phyloP scores from a whole-genome alignment of 768 basidiomycete genomes.

The Podaxis sp. region DNA sequence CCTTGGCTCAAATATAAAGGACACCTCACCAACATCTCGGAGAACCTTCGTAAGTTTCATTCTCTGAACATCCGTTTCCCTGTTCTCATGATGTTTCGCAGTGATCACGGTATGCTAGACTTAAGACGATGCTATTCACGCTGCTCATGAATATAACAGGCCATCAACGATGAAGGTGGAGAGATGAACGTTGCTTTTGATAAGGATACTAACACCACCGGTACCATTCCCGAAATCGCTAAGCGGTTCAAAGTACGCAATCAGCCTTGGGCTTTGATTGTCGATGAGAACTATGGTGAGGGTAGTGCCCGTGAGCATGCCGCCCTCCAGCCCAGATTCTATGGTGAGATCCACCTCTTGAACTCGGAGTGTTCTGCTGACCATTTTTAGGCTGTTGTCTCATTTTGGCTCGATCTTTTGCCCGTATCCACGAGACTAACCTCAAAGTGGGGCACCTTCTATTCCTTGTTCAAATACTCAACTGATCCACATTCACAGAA shows the following conservation, averaged over 20 bases:
- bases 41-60: slow-evolving; percentile 77
- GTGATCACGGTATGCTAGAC: slow-evolving; percentile 74
- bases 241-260: slow-evolving; percentile 81
- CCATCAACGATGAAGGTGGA: slow-evolving; percentile 92
- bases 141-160: slow-evolving; percentile 39
- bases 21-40: slow-evolving; percentile 93
- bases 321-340: slow-evolving; percentile 94
- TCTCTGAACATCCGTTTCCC: not conserved
- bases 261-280: slow-evolving; percentile 92
- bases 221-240: slow-evolving; percentile 89
- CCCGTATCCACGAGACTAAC: slow-evolving; percentile 98
- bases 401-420: slow-evolving; percentile 92
- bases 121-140: not conserved
- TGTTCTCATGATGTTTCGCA: slow-evolving; percentile 27
- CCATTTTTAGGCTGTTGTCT: slow-evolving; percentile 65
- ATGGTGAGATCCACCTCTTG: slow-evolving; percentile 47
- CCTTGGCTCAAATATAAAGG: slow-evolving; percentile 99
- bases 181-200: slow-evolving; percentile 93
- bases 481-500: slow-evolving; percentile 53
- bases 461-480: not conserved
- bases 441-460: slow-evolving; percentile 61
- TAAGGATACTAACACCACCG: slow-evolving; percentile 55
- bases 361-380: not conserved
- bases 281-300: slow-evolving; percentile 98
- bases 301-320: slow-evolving; percentile 98